A percentile compares a stretch with the other conserved stretches of the same genome.
Evolutionary conservation across 176 grass and related monocot species (phyloP).

Genomic region (Guadua angustifolia): DNA sequence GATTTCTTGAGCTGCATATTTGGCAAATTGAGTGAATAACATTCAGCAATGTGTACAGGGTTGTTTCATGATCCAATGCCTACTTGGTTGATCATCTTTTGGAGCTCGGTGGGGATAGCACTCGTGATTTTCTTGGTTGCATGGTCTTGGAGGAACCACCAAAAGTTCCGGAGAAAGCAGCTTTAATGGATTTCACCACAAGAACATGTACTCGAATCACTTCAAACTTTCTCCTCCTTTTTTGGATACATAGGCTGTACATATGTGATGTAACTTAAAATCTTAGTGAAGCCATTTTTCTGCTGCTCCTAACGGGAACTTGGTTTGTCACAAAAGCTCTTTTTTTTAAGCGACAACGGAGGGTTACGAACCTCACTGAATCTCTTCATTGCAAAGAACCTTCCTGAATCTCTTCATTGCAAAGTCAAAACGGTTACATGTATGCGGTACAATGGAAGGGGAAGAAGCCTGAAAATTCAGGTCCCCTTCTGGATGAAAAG

Average conservation of each 20-base stretch:
- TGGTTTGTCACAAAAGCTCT: neutral
- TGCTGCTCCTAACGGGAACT: slow-evolving; percentile 14
- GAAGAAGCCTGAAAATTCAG: too few relatives aligned
- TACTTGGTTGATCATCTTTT: slow-evolving; percentile 71
- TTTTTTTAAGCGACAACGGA: too few relatives aligned
- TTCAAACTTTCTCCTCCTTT: slow-evolving; percentile 16
- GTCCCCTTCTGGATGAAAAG: too few relatives aligned
- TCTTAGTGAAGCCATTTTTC: slow-evolving; percentile 31
- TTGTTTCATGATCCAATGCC: slow-evolving; percentile 90
- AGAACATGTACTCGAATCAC: neutral
- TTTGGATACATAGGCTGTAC: slow-evolving; percentile 63
- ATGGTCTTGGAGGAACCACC: slow-evolving; percentile 78
- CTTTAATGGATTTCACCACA: slow-evolving; percentile 42
- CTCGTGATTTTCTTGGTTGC: slow-evolving; percentile 74
- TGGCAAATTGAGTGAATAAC: slow-evolving; percentile 5
- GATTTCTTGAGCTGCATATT: neutral
- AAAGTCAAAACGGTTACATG: too few relatives aligned
- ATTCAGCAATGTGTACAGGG: slow-evolving; percentile 45
- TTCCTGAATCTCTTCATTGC: too few relatives aligned
- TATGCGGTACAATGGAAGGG: too few relatives aligned
- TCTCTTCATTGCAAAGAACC: too few relatives aligned
- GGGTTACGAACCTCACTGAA: too few relatives aligned
- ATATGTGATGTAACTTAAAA: slow-evolving; percentile 47
- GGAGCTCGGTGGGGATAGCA: slow-evolving; percentile 60
- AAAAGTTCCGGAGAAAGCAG: slow-evolving; percentile 63